These are phyloP conservation scores for Toxicodendron radicans DNA, from an alignment of 345 rosid genomes.

Conservation along the genomic window DNA sequence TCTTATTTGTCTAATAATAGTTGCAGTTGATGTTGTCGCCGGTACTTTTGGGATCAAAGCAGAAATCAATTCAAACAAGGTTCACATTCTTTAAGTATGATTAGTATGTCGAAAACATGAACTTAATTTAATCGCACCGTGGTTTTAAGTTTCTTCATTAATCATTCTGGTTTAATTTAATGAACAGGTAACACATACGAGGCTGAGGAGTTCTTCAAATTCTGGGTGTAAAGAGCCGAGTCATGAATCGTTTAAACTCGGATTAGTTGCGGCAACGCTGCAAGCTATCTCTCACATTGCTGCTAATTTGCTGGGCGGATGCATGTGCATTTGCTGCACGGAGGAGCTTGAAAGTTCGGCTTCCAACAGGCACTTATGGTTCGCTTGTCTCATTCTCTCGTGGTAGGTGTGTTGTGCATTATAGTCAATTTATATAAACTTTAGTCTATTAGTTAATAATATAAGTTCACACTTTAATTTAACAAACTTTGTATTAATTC, in stretches of 20 bases:
- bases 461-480: too few species aligned
- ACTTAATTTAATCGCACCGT: too few species aligned
- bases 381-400: slow-evolving; percentile 24
- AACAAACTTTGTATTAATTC: too few species aligned
- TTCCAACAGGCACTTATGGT: slow-evolving; percentile 19
- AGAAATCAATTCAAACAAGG: slow-evolving; percentile 25
- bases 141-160: too few species aligned
- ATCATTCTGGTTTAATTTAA: background rate
- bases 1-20: slow-evolving; percentile 23
- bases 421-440: too few species aligned
- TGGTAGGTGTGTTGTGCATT: slow-evolving; percentile 14
- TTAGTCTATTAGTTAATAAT: too few species aligned
- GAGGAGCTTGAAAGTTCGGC: slow-evolving; percentile 24
- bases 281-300: slow-evolving; percentile 24
- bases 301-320: slow-evolving; percentile 31
- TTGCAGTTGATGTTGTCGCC: slow-evolving; percentile 27
- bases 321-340: slow-evolving; percentile 22
- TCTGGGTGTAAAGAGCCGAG: slow-evolving; percentile 17
- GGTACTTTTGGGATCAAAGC: slow-evolving; percentile 31
- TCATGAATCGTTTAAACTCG: slow-evolving; percentile 23
- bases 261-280: slow-evolving; percentile 27
- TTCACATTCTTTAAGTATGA: background rate
- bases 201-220: too few species aligned
- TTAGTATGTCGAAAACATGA: too few species aligned
- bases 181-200: background rate